A percentile compares a stretch with the other conserved stretches of the same genome.
Conservation (phyloP, 2,329 filamentous ascomycete genomes). For the Tricladium varicosporioides region DNA sequence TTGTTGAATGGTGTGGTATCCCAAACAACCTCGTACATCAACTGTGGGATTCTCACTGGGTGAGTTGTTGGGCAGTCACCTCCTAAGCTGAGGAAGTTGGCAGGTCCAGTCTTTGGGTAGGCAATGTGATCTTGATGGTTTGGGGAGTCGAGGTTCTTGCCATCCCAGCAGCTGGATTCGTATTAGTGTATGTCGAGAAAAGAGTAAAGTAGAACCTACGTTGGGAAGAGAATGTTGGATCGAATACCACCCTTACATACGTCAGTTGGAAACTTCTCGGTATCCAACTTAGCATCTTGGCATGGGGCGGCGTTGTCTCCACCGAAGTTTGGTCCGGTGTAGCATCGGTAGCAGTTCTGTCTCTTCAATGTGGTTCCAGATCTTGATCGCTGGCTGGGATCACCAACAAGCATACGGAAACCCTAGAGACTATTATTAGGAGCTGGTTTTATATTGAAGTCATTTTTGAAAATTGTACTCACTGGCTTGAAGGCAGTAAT, state of each 20-base stretch:
- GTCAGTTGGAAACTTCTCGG: conserved; percentile 48
- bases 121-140: conserved; percentile 18
- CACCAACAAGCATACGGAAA: conserved; percentile 19
- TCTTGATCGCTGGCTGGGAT: conserved; percentile 8
- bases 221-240: conserved; percentile 76
- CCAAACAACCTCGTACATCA: conserved; percentile 50
- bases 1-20: conserved; percentile 41
- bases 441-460: not conserved
- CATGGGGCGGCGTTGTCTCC: conserved; percentile 42
- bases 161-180: conserved; percentile 34
- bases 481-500: conserved; percentile 21
- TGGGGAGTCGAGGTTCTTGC: conserved; percentile 16
- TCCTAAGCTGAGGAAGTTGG: conserved; percentile 7
- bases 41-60: conserved; percentile 45
- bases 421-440: conserved; percentile 1
- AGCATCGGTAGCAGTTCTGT: conserved; percentile 16
- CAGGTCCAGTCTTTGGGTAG: conserved; percentile 24
- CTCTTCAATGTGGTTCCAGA: conserved; percentile 5
- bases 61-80: conserved; percentile 30
- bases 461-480: not conserved
- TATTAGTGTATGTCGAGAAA: not conserved
- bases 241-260: conserved; percentile 60
- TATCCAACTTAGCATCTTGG: conserved; percentile 50
- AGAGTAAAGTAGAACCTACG: conserved; percentile 39
- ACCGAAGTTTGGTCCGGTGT: conserved; percentile 15